Conservation (phyloP, 495 filamentous ascomycete genomes). For the Corynascus novoguineensis region DNA sequence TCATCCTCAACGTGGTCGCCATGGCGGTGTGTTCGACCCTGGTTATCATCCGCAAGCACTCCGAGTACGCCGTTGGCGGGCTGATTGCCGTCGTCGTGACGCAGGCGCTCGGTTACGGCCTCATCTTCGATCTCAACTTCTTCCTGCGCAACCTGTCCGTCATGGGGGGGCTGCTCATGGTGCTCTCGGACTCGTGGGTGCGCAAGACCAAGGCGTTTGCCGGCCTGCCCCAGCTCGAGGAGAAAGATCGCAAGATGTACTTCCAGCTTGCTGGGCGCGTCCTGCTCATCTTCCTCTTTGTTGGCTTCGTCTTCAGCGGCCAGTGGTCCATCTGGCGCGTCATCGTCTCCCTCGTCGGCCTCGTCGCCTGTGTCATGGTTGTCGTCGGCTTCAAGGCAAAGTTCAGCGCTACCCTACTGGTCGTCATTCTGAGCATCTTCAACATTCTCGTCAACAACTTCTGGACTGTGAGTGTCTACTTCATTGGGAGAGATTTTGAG, state of each 20-base stretch:
- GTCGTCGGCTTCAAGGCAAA: constrained; percentile 99
- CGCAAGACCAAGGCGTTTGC: constrained; percentile 96
- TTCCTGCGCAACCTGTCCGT: constrained; percentile 98
- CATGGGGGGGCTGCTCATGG: constrained; percentile 95
- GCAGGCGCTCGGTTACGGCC: constrained; percentile 94
- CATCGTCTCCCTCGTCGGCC: constrained; percentile 71
- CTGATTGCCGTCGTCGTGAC: constrained; percentile 86
- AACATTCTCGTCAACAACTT: constrained; percentile 99
- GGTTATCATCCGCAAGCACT: constrained; percentile 86
- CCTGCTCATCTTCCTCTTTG: constrained; percentile 93
- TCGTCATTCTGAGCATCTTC: constrained; percentile 91
- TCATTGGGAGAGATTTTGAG: neutral
- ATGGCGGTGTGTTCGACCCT: constrained; percentile 79
- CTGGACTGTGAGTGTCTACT: constrained; percentile 77
- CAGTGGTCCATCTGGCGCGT: constrained; percentile 85
- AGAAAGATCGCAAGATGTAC: constrained; percentile 99
- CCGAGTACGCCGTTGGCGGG: constrained; percentile 84
- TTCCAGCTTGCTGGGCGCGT: constrained; percentile 95
- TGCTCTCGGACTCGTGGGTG: constrained; percentile 95
- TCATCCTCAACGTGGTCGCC: constrained; percentile 81
- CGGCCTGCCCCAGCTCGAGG: constrained; percentile 85
- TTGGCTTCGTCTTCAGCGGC: constrained; percentile 93
- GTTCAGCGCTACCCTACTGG: constrained; percentile 89
- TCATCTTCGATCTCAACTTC: constrained; percentile 99
- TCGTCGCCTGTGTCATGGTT: constrained; percentile 95